Evolutionary conservation across 805 yeast species (phyloP).

Genomic region (Zygosaccharomyces rouxii): DNA sequence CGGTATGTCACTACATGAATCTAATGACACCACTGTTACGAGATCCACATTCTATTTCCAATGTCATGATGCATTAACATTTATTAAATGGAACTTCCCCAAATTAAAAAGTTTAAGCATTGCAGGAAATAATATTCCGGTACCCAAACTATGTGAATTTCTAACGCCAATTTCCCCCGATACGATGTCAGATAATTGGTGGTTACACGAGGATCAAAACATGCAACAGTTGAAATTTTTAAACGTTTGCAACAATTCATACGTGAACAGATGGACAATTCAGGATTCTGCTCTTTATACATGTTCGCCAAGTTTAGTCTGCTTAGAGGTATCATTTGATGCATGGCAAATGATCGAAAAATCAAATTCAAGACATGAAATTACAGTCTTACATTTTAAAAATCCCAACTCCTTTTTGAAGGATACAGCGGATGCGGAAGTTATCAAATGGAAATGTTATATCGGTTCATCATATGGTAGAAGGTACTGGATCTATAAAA

Average conservation of each 20-base stretch:
- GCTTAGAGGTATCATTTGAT: slow-evolving; percentile 64
- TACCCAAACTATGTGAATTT: slow-evolving; percentile 34
- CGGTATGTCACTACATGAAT: slow-evolving; percentile 53
- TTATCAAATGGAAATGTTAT: slow-evolving; percentile 34
- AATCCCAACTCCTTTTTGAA: slow-evolving; percentile 20
- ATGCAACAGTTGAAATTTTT: slow-evolving; percentile 47
- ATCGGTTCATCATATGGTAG: slow-evolving; percentile 51
- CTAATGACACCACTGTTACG: slow-evolving; percentile 24
- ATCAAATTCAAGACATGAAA: slow-evolving; percentile 26
- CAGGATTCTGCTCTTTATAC: slow-evolving; percentile 45
- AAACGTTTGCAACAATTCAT: slow-evolving; percentile 62
- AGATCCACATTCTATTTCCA: slow-evolving; percentile 29
- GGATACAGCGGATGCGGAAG: slow-evolving; percentile 21
- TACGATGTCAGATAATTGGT: slow-evolving; percentile 18
- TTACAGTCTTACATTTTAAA: slow-evolving; percentile 19
- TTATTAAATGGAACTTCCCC: slow-evolving; percentile 40
- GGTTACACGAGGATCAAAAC: slow-evolving; percentile 7
- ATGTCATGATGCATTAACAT: slow-evolving; percentile 33
- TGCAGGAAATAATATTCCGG: slow-evolving; percentile 36
- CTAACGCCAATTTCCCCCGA: slow-evolving; percentile 25
- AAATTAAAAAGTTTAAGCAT: slow-evolving; percentile 37
- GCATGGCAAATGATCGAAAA: slow-evolving; percentile 36
- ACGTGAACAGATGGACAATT: slow-evolving; percentile 56
- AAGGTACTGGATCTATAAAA: slow-evolving; percentile 72
- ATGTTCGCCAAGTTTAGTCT: slow-evolving; percentile 47